Base-by-base conservation (phyloP, 1,284 basidiomycete species). In the Pseudozyma sp. region DNA sequence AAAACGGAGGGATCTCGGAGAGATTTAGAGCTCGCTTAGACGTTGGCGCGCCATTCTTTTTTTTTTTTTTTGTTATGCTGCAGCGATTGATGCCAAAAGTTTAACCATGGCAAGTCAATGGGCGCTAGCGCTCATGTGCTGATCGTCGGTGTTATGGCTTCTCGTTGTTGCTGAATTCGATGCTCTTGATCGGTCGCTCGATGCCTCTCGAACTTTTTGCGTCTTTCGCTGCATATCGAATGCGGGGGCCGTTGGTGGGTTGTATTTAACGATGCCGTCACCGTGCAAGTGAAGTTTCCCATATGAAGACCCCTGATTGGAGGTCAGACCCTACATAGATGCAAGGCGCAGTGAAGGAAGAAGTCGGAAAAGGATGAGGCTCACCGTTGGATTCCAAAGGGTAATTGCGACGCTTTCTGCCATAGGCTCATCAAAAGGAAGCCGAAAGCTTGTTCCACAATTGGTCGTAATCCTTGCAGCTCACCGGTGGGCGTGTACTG, bases 1-100 rank as follows among this genome's bases (percentile, higher is more conserved):
- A 53, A 36, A 13, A 13, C 58, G 58, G 58, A 53, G 58, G 43
- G 45, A 47, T 60, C 53, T 60, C 51, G 58, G 58, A 53, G 58
- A 40, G 51, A 39, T 31, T 31, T 60, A 19, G 51, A 21, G 12
- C 58, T 59, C 58, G 58, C 58, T 59, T 52, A 52, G 12, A 21
- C 25, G 38, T 39, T 16, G 21, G 38, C 44, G 55, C 55, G 55
- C 55, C 34, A 31, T 38, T 47, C 12, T 21, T 44, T 56, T 50
- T 25, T 34, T 34, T 36, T 21, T 34, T 40, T 42, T 31, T 8
- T 35, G 14, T 35, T 40, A 34, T 39, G 18, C n/a, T 44, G 42
- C 39, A 36, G 12, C 45, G 19, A 25, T 10, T 19, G 5, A 25
- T 16, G 19, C 16, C 25, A 48, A n/a, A 51, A 51, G 40, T 58